Base-by-base conservation (phyloP, 164 flowering plant genomes). In the Kalanchoe fedtschenkoi region DNA sequence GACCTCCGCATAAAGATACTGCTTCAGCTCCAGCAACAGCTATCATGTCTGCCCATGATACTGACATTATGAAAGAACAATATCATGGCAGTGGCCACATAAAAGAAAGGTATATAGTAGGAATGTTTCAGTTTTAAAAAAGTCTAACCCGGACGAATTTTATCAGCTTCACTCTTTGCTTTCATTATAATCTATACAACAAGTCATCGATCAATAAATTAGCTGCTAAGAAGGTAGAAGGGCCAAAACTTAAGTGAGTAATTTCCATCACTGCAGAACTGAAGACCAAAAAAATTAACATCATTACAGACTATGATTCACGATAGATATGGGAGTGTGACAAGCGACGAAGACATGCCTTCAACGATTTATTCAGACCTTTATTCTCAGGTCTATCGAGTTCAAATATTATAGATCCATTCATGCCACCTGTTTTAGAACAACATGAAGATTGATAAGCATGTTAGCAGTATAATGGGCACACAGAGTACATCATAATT, bases 1-100 rank as follows among this genome's bases (percentile, higher is more conserved):
- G 96, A 66, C 98, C 96, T 61, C 93, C 98, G 71, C 98, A 92
- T 6, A 84, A 9, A 35, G 76, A 82, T 72, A 89, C 88, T 66
- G 96, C 95, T 74, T 89, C 95, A 62, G 95, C 95, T 68, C 98
- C 98, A 65, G 82, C 93, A 61, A 84, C 76, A 63, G 88, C 87
- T 70, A 92, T 92, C 81, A 86, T 69, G 72, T 92, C 95, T 17
- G 95, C 95, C 96, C 95, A 89, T 29, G 96, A 89, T 38, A 84
- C 96, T 87, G 66, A 66, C 8, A 51, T 37, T 15, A 63, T 37
- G 67, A 65, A 58, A 61, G 56, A 26, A 24, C 5, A 24, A 51
- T 51, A 26, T 72, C 62, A 68, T 66, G 51, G 47, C 30, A 30
- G 66, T 66, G 51, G 47, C 30, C 24, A 28, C 21, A 58, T 28